phyloP scores from a whole-genome alignment of 768 basidiomycete species.

The Boletus pseudo-olivaceus region DNA sequence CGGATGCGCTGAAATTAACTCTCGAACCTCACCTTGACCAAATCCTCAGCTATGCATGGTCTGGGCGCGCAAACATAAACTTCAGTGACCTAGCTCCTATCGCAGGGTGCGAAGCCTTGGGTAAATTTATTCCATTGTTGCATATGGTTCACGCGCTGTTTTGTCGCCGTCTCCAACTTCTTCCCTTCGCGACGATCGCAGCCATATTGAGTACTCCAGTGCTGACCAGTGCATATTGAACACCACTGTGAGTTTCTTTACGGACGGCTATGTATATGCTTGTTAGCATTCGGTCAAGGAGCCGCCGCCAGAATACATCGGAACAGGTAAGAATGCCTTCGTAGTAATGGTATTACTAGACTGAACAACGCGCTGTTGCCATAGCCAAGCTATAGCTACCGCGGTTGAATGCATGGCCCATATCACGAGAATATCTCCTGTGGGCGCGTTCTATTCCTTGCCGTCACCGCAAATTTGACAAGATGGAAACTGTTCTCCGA shows the following conservation, averaged over 20 bases:
- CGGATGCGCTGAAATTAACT: not conserved
- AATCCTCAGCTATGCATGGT: too few relatives aligned
- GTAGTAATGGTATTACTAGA: not conserved
- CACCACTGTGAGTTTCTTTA: not conserved
- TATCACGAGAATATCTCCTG: not conserved
- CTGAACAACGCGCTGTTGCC: not conserved
- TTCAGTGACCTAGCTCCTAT: not conserved
- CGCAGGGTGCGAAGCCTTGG: not conserved
- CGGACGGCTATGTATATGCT: not conserved
- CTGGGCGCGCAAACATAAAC: not conserved
- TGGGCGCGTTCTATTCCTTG: not conserved
- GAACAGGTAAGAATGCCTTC: not conserved
- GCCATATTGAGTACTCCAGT: not conserved
- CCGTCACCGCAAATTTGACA: too few relatives aligned
- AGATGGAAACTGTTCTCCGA: not conserved
- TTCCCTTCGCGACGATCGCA: not conserved
- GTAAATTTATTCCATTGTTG: not conserved
- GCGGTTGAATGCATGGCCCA: not conserved
- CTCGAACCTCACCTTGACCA: not conserved
- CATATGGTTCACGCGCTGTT: not conserved
- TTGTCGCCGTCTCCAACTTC: not conserved
- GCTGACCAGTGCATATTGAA: not conserved
- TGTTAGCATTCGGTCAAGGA: not conserved
- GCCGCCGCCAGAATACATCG: not conserved
- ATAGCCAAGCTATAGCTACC: not conserved